These are phyloP conservation scores for Penicillium capsulatum DNA, from an alignment of 2,329 filamentous ascomycete genomes.

Conservation along the genomic window DNA sequence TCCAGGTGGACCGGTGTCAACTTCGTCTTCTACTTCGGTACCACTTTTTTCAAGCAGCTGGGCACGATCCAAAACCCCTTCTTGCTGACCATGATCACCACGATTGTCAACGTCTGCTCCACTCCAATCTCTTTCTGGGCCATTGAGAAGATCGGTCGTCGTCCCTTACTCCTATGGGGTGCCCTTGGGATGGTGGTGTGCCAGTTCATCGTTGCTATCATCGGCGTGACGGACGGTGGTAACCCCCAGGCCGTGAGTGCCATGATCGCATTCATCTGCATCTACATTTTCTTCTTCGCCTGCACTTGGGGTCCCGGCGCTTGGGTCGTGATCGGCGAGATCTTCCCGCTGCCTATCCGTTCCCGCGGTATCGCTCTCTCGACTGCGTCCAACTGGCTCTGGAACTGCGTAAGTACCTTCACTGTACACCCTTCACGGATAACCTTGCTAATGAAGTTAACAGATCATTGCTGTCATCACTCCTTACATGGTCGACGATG, in stretches of 20 bases:
- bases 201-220: slow-evolving; percentile 79
- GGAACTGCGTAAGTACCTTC: slow-evolving; percentile 58
- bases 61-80: slow-evolving; percentile 74
- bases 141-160: slow-evolving; percentile 76
- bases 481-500: slow-evolving; percentile 57
- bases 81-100: slow-evolving; percentile 79
- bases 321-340: slow-evolving; percentile 74
- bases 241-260: slow-evolving; percentile 48
- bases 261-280: slow-evolving; percentile 81
- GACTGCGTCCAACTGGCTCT: slow-evolving; percentile 86
- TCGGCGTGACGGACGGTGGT: slow-evolving; percentile 60
- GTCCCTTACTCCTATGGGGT: slow-evolving; percentile 71
- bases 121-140: slow-evolving; percentile 88
- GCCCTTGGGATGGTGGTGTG: slow-evolving; percentile 77
- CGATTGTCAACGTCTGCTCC: slow-evolving; percentile 78
- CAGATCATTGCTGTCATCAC: slow-evolving; percentile 61
- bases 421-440: no score
- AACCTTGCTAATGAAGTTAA: no score
- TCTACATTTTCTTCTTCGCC: slow-evolving; percentile 91
- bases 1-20: slow-evolving; percentile 71
- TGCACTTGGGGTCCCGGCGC: slow-evolving; percentile 76
- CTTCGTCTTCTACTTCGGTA: slow-evolving; percentile 87
- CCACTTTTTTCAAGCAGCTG: slow-evolving; percentile 80
- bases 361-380: slow-evolving; percentile 80
- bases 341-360: slow-evolving; percentile 83